A percentile compares a stretch with the other conserved stretches of the same genome.
Conservation (phyloP, 139 green algal species). For the Nannochloris sp. region DNA sequence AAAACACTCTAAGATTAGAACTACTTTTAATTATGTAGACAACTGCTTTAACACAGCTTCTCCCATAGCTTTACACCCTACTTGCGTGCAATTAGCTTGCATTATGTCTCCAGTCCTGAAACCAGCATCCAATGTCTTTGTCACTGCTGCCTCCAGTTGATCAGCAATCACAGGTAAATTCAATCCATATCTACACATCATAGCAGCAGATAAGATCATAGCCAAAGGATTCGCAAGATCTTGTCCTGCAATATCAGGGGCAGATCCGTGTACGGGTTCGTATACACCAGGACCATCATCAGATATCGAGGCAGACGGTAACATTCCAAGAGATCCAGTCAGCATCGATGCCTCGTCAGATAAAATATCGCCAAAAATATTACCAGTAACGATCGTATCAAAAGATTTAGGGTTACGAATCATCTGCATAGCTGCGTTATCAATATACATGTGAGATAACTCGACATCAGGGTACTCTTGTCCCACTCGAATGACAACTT, state of each 20-base stretch:
- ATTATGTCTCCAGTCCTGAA: conserved; percentile 90
- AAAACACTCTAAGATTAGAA: no score
- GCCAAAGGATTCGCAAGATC: conserved; percentile 86
- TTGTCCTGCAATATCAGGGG: conserved; percentile 95
- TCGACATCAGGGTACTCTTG: conserved; percentile 92
- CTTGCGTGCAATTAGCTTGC: conserved; percentile 60
- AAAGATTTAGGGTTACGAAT: conserved; percentile 89
- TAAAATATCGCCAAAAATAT: conserved; percentile 99
- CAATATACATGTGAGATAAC: conserved; percentile 98
- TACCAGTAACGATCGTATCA: conserved; percentile 96
- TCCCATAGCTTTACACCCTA: conserved; percentile 78
- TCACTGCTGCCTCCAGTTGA: conserved; percentile 76
- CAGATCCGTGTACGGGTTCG: conserved; percentile 95
- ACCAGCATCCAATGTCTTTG: conserved; percentile 71
- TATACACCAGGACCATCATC: conserved; percentile 84
- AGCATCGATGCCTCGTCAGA: conserved; percentile 98
- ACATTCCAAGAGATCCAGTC: conserved; percentile 93
- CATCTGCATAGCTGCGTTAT: conserved; percentile 99
- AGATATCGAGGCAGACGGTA: conserved; percentile 92
- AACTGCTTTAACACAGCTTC: conserved; percentile 50
- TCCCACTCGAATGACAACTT: conserved; percentile 72
- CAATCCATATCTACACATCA: conserved; percentile 98
- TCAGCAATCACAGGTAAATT: conserved; percentile 74
- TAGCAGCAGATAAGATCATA: conserved; percentile 93
- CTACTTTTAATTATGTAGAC: no score